phyloP scores from a whole-genome alignment of 139 green algal species.

The Chlamydomonas eustigma region DNA sequence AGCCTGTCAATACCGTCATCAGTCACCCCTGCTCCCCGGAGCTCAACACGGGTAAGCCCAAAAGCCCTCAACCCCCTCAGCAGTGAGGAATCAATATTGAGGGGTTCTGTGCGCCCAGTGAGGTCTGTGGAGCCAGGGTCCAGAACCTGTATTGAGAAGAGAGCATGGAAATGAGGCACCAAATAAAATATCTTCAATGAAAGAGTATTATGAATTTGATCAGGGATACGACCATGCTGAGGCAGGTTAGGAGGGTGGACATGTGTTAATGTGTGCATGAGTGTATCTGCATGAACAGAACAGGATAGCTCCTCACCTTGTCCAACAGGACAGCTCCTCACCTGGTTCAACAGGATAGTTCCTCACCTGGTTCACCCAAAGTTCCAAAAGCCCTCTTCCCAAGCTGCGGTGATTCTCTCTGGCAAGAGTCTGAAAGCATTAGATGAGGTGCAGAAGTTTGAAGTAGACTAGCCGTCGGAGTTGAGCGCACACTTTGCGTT shows the following conservation, averaged over 20 bases:
- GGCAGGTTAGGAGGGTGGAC: too few species aligned
- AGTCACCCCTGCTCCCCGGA: slow-evolving; percentile 38
- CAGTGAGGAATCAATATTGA: background rate
- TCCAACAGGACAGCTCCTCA: too few species aligned
- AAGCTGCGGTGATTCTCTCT: slow-evolving; percentile 21
- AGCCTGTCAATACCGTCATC: slow-evolving; percentile 36
- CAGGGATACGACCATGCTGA: too few species aligned
- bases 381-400: slow-evolving; percentile 35
- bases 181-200: too few species aligned
- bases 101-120: background rate
- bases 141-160: background rate
- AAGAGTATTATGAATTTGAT: too few species aligned
- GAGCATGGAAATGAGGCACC: background rate
- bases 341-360: too few species aligned
- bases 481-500: too few species aligned
- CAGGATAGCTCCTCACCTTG: too few species aligned
- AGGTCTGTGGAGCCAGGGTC: slow-evolving; percentile 10
- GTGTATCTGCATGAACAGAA: too few species aligned
- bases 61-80: slow-evolving; percentile 26
- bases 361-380: slow-evolving; percentile 45
- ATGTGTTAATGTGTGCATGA: too few species aligned
- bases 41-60: slow-evolving; percentile 36
- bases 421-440: slow-evolving; percentile 12
- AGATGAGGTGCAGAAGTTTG: too few species aligned
- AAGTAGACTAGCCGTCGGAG: too few species aligned